phyloP scores from a whole-genome alignment of 495 filamentous ascomycete species.

The Aspergillus baeticus region DNA sequence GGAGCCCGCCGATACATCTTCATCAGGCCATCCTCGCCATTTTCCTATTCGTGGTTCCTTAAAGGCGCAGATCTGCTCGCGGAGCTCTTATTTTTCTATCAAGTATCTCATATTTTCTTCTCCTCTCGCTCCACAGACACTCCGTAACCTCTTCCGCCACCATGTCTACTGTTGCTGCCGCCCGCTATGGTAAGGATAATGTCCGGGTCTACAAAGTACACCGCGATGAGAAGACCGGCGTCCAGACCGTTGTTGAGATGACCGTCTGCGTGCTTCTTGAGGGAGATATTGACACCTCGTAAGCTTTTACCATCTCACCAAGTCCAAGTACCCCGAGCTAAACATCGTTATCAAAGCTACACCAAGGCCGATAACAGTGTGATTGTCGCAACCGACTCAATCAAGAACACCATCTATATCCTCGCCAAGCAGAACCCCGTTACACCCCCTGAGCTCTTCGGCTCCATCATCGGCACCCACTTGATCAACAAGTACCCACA shows the following conservation, averaged over 20 bases:
- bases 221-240: slow-evolving; percentile 67
- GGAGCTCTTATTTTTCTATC: background rate
- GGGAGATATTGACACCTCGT: slow-evolving; percentile 89
- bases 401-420: slow-evolving; percentile 98
- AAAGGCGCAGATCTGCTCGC: background rate
- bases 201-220: slow-evolving; percentile 95
- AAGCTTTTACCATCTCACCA: slow-evolving; percentile 26
- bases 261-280: slow-evolving; percentile 87
- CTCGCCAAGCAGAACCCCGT: slow-evolving; percentile 91
- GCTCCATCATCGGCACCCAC: slow-evolving; percentile 76
- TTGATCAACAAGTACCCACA: slow-evolving; percentile 86
- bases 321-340: slow-evolving; percentile 14
- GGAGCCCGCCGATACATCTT: slow-evolving; percentile 42
- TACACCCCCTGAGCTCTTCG: slow-evolving; percentile 91
- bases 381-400: slow-evolving; percentile 93
- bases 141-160: background rate
- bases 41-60: background rate
- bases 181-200: slow-evolving; percentile 95
- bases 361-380: slow-evolving; percentile 93
- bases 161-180: slow-evolving; percentile 56
- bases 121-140: background rate
- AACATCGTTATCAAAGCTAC: slow-evolving; percentile 55
- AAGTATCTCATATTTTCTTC: background rate
- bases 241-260: slow-evolving; percentile 90
- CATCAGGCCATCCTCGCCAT: slow-evolving; percentile 21